Evolutionary conservation across 257 asterid species (phyloP).

Genomic region (Anisodus acutangulus): DNA sequence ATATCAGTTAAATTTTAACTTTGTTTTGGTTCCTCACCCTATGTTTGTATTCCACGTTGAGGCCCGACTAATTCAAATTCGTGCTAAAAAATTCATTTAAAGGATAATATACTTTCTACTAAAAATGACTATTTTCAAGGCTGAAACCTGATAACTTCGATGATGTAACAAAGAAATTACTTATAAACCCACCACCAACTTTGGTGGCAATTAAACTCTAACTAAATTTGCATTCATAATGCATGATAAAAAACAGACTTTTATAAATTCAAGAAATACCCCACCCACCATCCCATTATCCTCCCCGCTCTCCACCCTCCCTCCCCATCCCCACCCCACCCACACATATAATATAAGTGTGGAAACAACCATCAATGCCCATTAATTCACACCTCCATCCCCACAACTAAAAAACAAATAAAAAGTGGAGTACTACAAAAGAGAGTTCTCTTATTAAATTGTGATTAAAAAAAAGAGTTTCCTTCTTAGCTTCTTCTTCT

Average conservation of each 20-base stretch:
- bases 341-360: not conserved
- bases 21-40: no score
- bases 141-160: no score
- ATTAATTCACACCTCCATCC: not conserved
- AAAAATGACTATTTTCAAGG: no score
- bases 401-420: not conserved
- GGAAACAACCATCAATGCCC: not conserved
- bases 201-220: not conserved
- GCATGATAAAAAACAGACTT: constrained; percentile 10
- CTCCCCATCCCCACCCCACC: not conserved
- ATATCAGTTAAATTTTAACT: no score
- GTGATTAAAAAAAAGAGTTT: no score
- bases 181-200: no score
- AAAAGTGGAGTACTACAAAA: not conserved
- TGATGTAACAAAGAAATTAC: no score
- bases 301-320: no score
- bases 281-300: not conserved
- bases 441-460: not conserved
- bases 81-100: no score
- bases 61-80: not conserved
- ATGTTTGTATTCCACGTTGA: no score
- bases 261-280: not conserved
- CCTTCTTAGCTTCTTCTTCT: not conserved
- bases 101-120: no score
- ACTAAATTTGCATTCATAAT: constrained; percentile 2